phyloP scores from a whole-genome alignment of 805 yeast genomes.

The Lipomyces chichibuensis region DNA sequence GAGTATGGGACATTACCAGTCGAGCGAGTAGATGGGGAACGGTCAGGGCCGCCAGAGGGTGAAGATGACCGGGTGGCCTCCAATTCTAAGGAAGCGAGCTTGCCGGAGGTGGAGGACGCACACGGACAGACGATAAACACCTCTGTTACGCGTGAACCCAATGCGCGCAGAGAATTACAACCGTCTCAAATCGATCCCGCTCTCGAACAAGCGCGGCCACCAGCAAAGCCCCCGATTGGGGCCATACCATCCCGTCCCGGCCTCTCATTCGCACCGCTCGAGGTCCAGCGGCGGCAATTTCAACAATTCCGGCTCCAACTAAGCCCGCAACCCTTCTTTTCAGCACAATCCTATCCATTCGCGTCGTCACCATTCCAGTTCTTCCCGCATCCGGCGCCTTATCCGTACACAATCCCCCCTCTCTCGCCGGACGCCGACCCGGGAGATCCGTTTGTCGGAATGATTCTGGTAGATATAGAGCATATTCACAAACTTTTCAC shows the following conservation, averaged over 20 bases:
- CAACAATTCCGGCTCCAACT: not conserved
- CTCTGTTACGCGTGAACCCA: not conserved
- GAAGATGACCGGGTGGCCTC: not conserved
- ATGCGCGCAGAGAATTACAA: not conserved
- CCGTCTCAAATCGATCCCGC: not conserved
- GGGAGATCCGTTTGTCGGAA: slow-evolving; percentile 3
- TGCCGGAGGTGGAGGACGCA: not conserved
- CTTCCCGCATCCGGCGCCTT: not conserved
- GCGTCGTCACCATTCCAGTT: not conserved
- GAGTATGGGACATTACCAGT: no score
- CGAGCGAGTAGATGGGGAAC: no score
- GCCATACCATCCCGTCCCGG: not conserved
- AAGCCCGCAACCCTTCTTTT: not conserved
- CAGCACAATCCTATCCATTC: not conserved
- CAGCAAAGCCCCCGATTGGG: not conserved
- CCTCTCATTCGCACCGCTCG: not conserved
- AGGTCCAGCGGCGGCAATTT: not conserved
- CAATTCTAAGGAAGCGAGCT: not conserved
- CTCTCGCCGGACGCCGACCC: slow-evolving; percentile 11
- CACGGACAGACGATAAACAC: not conserved
- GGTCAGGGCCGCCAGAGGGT: no score
- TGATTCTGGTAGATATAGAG: slow-evolving; percentile 7
- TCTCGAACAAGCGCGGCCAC: not conserved
- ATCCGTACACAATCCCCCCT: not conserved
- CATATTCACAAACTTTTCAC: slow-evolving; percentile 5